Evolutionary conservation across 345 rosid species (phyloP).

Genomic region (Lepidium aucheri): DNA sequence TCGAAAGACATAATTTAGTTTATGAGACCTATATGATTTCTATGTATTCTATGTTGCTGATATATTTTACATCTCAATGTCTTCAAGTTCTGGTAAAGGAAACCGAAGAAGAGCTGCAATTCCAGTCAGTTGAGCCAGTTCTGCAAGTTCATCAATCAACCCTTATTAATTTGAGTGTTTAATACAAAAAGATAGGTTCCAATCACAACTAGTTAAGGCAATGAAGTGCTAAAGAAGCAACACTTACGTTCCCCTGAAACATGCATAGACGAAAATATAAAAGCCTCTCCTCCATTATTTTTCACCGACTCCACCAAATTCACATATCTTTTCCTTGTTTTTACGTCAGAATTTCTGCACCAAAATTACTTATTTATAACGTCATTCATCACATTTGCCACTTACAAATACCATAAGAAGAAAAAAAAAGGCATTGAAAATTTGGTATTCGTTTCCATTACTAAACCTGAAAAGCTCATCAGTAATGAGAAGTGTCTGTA

Average conservation of each 20-base stretch:
- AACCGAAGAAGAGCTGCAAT: constrained; percentile 92
- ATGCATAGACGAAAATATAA: constrained; percentile 91
- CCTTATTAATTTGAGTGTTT: background rate
- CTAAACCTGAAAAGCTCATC: constrained; percentile 88
- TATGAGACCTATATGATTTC: background rate
- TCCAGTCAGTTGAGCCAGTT: constrained; percentile 76
- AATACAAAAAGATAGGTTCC: background rate
- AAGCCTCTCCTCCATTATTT: constrained; percentile 60
- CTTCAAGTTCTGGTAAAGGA: constrained; percentile 93
- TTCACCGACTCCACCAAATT: constrained; percentile 72
- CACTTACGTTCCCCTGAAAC: constrained; percentile 91
- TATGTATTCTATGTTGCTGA: background rate
- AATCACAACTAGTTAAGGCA: background rate
- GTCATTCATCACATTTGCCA: background rate
- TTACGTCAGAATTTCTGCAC: constrained; percentile 68
- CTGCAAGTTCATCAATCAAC: constrained; percentile 33
- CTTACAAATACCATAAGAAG: background rate
- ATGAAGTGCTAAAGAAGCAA: background rate
- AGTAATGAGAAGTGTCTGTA: constrained; percentile 88
- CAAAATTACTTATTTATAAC: background rate
- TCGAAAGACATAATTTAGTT: background rate
- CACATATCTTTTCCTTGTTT: constrained; percentile 57
- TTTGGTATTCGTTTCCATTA: background rate
- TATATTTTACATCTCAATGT: constrained; percentile 77
- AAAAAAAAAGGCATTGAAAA: background rate